Conservation (phyloP, 495 filamentous ascomycete genomes). For the Penicillium riverlandense region DNA sequence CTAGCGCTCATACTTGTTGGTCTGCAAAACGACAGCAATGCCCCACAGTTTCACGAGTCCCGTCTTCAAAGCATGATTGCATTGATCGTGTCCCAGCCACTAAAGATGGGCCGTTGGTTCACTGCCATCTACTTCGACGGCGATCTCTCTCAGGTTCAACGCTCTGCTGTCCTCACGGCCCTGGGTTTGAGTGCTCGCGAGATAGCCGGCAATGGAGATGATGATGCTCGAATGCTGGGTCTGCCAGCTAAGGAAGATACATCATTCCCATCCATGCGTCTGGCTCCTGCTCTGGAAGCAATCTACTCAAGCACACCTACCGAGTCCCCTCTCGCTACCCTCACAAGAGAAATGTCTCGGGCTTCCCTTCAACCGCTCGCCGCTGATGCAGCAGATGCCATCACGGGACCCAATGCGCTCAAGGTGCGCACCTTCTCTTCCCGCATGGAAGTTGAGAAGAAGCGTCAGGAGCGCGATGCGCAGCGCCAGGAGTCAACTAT, state of each 20-base stretch:
- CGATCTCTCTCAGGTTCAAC: constrained; percentile 79
- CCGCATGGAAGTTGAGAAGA: constrained; percentile 60
- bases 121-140: constrained; percentile 81
- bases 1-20: constrained; percentile 69
- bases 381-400: constrained; percentile 53
- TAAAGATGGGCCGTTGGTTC: constrained; percentile 76
- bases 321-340: constrained; percentile 50
- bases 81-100: constrained; percentile 65
- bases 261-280: constrained; percentile 65
- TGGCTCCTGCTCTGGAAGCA: constrained; percentile 50
- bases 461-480: constrained; percentile 43
- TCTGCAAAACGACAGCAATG: constrained; percentile 63
- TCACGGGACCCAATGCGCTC: constrained; percentile 72
- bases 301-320: constrained; percentile 32
- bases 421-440: constrained; percentile 78
- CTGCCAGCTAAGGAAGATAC: constrained; percentile 32
- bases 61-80: constrained; percentile 81
- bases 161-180: constrained; percentile 71
- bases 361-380: constrained; percentile 75
- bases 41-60: constrained; percentile 59
- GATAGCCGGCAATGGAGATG: constrained; percentile 69
- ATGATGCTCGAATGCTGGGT: constrained; percentile 41
- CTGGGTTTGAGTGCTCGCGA: constrained; percentile 83
- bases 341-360: constrained; percentile 55
- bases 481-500: constrained; percentile 47